Base-by-base conservation (phyloP, 495 filamentous ascomycete genomes). In the Cladorrhinum samala region DNA sequence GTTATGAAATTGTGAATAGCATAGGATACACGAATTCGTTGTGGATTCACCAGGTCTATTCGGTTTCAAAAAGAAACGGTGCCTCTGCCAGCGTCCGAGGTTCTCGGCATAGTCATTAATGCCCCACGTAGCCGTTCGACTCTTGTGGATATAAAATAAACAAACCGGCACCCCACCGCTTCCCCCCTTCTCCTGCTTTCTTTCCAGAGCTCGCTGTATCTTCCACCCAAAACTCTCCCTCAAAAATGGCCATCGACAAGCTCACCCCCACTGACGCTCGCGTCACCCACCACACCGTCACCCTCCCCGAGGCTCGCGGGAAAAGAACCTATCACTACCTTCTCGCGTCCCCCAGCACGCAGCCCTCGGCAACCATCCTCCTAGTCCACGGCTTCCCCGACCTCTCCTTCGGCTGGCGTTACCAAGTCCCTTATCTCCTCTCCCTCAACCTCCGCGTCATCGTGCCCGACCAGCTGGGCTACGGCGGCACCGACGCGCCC, bases 391-490 rank as follows among this genome's bases (percentile, higher is more conserved):
- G 74, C 58, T 89, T 66, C 82, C 87, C 66, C 5, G 87, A 91
- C 66, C 60, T 86, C 23, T 78, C 84, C 5, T 77, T 87, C 54
- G 86, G 82, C 59, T 94, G 88, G 87, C 84, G 88, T 41, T 85
- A 88, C 62, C 88, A 92, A 56, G 88, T 93, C 55, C 88, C 89
- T 2, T 64, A 79, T 65, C 73, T 93, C 3, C 53, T 84, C 1
- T 68, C 81, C 3, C 72, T 81, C 54, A 83, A 82, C 2, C 76
- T 89, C 46, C 75, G 84, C 37, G 85, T 68, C 49, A 46, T 68
- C 36, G 52, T 62, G 42, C 65, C 65, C 6, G 65, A 68, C 56
- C 51, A 66, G 66, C 81, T 91, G 46, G 89, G 89, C 46, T 94
- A 84, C 64, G 87, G 86, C 27, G 70, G 76, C 39, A 89, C 84